phyloP scores from a whole-genome alignment of 1,139 yeast species.

The Groenewaldozyma sp. region DNA sequence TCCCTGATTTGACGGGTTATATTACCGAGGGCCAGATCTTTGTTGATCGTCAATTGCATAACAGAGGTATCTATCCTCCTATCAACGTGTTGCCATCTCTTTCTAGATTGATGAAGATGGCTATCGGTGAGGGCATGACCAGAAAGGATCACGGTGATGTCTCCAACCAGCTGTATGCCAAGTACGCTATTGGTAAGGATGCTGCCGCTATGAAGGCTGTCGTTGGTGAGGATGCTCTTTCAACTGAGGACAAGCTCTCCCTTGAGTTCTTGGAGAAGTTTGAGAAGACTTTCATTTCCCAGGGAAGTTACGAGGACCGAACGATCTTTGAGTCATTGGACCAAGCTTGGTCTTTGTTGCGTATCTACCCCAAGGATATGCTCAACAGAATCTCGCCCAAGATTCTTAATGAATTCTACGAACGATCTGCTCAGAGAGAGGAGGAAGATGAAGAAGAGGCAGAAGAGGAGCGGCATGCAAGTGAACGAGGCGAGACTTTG shows the following conservation, averaged over 20 bases:
- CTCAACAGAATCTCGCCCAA: conserved; percentile 97
- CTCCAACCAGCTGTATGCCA: conserved; percentile 96
- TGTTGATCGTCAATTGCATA: conserved; percentile 90
- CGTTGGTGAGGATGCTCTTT: conserved; percentile 98
- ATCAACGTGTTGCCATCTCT: conserved; percentile 95
- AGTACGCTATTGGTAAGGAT: conserved; percentile 98
- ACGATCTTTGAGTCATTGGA: conserved; percentile 90
- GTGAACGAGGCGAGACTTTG: conserved; percentile 28
- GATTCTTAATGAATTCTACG: conserved; percentile 90
- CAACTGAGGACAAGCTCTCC: conserved; percentile 94
- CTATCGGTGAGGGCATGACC: conserved; percentile 99
- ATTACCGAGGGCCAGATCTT: conserved; percentile 98
- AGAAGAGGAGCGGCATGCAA: conserved; percentile 27
- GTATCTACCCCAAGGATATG: conserved; percentile 98
- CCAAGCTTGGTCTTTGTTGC: conserved; percentile 94
- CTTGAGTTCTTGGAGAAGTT: conserved; percentile 95
- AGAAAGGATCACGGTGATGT: conserved; percentile 99
- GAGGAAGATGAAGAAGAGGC: conserved; percentile 36
- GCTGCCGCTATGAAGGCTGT: conserved; percentile 99
- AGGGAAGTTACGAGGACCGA: conserved; percentile 95
- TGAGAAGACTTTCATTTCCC: conserved; percentile 88
- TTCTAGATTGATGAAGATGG: conserved; percentile 97
- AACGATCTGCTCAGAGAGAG: conserved; percentile 44
- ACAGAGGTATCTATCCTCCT: conserved; percentile 98
- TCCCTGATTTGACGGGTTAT: conserved; percentile 99